A percentile compares a stretch with the other conserved stretches of the same genome.
These are phyloP conservation scores for Boletus rubropictus DNA, from an alignment of 768 basidiomycete genomes.

Conservation along the genomic window DNA sequence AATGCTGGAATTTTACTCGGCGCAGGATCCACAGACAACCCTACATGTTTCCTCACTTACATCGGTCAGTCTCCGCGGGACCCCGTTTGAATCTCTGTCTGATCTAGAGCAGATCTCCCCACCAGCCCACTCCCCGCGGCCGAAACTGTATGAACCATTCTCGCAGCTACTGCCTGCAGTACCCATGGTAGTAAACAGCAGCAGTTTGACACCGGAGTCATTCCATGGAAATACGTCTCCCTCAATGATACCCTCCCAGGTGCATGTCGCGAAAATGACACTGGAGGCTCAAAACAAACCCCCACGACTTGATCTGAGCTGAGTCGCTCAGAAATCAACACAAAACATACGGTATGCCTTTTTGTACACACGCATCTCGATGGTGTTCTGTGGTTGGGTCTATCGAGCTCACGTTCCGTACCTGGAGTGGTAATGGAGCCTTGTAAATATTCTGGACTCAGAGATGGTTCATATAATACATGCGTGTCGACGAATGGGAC, in stretches of 20 bases:
- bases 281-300: constrained; percentile 17
- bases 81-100: constrained; percentile 2
- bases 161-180: constrained; percentile 27
- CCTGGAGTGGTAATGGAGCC: background rate
- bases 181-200: constrained; percentile 27
- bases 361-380: background rate
- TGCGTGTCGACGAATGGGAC: background rate
- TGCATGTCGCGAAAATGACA: constrained; percentile 8
- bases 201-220: constrained; percentile 51
- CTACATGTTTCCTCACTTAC: constrained; percentile 48
- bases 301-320: constrained; percentile 27
- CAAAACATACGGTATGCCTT: background rate
- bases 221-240: constrained; percentile 57
- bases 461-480: background rate
- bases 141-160: constrained; percentile 38
- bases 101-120: constrained; percentile 40
- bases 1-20: constrained; percentile 66
- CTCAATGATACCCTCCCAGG: constrained; percentile 26
- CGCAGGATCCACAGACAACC: constrained; percentile 49
- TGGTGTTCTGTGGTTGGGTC: background rate
- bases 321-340: background rate
- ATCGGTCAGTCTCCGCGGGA: constrained; percentile 38
- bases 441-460: constrained; percentile 3
- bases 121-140: constrained; percentile 37
- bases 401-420: background rate